Conservation (phyloP, 1,284 basidiomycete species). For the Cryptococcus amylolentus region DNA sequence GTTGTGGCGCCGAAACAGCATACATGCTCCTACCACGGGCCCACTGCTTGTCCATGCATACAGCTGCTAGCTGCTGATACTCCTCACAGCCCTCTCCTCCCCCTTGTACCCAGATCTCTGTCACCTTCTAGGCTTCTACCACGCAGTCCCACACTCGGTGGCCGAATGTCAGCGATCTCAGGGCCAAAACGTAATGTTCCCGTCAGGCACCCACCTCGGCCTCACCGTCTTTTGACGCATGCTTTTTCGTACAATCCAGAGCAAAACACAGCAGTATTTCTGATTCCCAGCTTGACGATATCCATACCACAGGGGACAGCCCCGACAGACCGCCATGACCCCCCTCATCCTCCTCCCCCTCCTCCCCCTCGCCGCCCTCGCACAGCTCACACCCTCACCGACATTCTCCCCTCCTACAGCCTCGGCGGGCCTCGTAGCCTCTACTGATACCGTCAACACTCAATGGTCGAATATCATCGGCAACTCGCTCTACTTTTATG, state of each 20-base stretch:
- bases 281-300: neutral
- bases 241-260: neutral
- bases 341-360: neutral
- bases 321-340: neutral
- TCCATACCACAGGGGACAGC: neutral
- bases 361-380: conserved; percentile 6
- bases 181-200: no score
- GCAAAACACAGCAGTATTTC: neutral
- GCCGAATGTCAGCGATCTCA: neutral
- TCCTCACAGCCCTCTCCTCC: no score
- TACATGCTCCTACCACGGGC: no score
- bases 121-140: neutral
- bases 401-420: conserved; percentile 56
- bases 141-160: neutral
- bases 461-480: conserved; percentile 80
- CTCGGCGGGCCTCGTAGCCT: conserved; percentile 55
- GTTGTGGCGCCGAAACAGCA: no score
- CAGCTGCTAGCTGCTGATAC: no score
- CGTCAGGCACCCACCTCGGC: neutral
- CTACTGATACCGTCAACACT: conserved; percentile 59
- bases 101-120: neutral
- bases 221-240: neutral
- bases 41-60: no score
- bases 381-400: conserved; percentile 39
- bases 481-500: conserved; percentile 81